Evolutionary conservation across 2,329 filamentous ascomycete species (phyloP).

Genomic region (Fusarium sp.): DNA sequence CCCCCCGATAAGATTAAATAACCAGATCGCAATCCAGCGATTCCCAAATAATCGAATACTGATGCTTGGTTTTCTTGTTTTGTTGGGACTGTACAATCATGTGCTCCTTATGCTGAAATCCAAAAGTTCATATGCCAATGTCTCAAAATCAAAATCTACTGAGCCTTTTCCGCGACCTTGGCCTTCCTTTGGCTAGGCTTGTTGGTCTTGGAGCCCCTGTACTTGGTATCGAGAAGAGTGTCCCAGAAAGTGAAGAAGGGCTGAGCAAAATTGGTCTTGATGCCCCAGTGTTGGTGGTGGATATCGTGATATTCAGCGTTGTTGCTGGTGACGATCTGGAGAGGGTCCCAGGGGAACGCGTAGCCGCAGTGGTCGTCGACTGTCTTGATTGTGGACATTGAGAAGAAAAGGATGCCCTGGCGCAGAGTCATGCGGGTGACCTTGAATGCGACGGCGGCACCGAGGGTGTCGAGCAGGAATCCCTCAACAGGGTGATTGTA

Average conservation of each 20-base stretch:
- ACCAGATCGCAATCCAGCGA: conserved; percentile 35
- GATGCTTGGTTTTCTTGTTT: conserved; percentile 22
- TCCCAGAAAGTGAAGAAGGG: conserved; percentile 98
- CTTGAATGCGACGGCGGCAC: conserved; percentile 86
- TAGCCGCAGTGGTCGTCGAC: conserved; percentile 99
- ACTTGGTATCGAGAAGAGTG: conserved; percentile 80
- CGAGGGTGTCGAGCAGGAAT: conserved; percentile 90
- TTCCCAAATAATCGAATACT: conserved; percentile 12
- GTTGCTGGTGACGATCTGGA: conserved; percentile 92
- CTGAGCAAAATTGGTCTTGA: conserved; percentile 94
- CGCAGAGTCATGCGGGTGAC: conserved; percentile 83
- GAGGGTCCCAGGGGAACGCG: conserved; percentile 91
- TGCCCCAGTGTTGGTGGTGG: conserved; percentile 98
- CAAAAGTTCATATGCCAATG: conserved; percentile 37
- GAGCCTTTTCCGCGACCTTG: conserved; percentile 12
- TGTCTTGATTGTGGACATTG: conserved; percentile 90
- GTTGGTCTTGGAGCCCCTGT: conserved; percentile 70
- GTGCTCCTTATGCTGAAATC: conserved; percentile 35
- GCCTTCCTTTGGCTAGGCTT: conserved; percentile 50
- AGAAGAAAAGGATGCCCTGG: conserved; percentile 91
- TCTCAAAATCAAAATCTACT: conserved; percentile 24
- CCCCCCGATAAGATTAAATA: conserved; percentile 13
- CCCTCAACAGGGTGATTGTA: conserved; percentile 98
- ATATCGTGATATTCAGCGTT: conserved; percentile 98
- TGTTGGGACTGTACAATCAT: conserved; percentile 26